These are phyloP conservation scores for Galerina sulciceps DNA, from an alignment of 768 basidiomycete species.

Conservation along the genomic window DNA sequence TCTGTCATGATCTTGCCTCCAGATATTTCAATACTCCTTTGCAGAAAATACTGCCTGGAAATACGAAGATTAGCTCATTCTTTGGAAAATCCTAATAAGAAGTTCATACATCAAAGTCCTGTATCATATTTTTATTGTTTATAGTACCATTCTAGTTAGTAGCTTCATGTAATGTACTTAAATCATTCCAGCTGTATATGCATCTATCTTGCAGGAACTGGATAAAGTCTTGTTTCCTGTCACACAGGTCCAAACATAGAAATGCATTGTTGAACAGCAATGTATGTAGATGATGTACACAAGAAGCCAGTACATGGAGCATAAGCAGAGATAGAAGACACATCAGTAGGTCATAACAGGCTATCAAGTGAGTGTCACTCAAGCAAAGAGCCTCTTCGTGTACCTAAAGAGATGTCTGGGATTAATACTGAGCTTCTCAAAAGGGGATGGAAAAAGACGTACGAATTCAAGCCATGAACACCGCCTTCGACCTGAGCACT, in stretches of 20 bases:
- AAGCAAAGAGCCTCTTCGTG: constrained; percentile 23
- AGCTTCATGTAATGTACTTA: too few relatives aligned
- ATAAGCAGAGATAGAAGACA: background rate
- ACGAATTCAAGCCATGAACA: constrained; percentile 95
- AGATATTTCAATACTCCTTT: background rate
- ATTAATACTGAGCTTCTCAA: background rate
- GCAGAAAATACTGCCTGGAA: background rate
- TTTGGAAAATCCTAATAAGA: background rate
- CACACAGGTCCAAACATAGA: too few relatives aligned
- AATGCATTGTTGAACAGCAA: too few relatives aligned
- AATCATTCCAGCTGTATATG: too few relatives aligned
- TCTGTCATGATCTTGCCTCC: background rate
- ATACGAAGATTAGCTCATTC: constrained; percentile 15
- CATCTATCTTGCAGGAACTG: too few relatives aligned
- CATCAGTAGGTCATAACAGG: background rate
- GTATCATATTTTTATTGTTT: too few relatives aligned
- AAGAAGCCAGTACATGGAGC: too few relatives aligned
- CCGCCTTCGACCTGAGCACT: constrained; percentile 96
- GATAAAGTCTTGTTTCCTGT: too few relatives aligned
- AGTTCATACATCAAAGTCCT: too few relatives aligned
- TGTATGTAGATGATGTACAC: too few relatives aligned
- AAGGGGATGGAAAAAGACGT: background rate
- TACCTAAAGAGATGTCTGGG: constrained; percentile 11
- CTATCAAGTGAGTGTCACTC: background rate
- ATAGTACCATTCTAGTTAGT: too few relatives aligned